Percentiles rank a stretch among this genome's conserved stretches.
These are phyloP conservation scores for Glaciozyma antarctica DNA, from an alignment of 768 basidiomycete genomes.

Conservation along the genomic window DNA sequence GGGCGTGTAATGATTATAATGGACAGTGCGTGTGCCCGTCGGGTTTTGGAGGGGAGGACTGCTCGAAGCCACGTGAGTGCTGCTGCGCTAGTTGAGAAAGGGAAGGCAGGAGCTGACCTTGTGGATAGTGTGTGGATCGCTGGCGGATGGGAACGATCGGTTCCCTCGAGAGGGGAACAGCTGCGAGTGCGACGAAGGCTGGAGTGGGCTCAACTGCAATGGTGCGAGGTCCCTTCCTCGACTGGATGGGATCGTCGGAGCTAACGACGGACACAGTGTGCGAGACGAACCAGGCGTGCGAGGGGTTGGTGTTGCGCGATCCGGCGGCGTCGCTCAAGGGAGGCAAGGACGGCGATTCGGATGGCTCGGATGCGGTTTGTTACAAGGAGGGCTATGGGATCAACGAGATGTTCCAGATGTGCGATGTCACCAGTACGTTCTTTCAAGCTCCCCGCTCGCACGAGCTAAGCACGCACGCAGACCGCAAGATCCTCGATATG, in stretches of 20 bases:
- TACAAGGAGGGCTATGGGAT: constrained; percentile 88
- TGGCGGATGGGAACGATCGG: constrained; percentile 79
- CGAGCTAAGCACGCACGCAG: constrained; percentile 42
- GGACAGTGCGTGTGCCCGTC: constrained; percentile 94
- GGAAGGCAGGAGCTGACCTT: background rate
- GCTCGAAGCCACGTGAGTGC: constrained; percentile 73
- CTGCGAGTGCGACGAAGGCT: constrained; percentile 88
- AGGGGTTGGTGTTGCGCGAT: constrained; percentile 54
- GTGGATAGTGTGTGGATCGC: constrained; percentile 74
- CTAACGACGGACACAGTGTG: constrained; percentile 53
- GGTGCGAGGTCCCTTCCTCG: constrained; percentile 47
- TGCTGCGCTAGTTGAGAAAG: background rate
- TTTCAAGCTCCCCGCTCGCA: no score
- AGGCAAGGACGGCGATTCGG: constrained; percentile 49
- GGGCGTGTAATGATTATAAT: constrained; percentile 78
- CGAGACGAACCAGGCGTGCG: constrained; percentile 67
- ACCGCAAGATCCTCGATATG: constrained; percentile 87
- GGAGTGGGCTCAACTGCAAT: constrained; percentile 96
- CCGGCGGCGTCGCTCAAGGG: constrained; percentile 26
- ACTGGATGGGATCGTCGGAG: background rate
- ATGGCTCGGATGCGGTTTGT: constrained; percentile 68
- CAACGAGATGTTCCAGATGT: constrained; percentile 95
- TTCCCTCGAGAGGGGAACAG: constrained; percentile 62
- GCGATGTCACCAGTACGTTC: constrained; percentile 85
- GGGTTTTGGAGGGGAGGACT: constrained; percentile 97